Conservation (phyloP, 2,329 filamentous ascomycete species). For the Monosporascus sp. region DNA sequence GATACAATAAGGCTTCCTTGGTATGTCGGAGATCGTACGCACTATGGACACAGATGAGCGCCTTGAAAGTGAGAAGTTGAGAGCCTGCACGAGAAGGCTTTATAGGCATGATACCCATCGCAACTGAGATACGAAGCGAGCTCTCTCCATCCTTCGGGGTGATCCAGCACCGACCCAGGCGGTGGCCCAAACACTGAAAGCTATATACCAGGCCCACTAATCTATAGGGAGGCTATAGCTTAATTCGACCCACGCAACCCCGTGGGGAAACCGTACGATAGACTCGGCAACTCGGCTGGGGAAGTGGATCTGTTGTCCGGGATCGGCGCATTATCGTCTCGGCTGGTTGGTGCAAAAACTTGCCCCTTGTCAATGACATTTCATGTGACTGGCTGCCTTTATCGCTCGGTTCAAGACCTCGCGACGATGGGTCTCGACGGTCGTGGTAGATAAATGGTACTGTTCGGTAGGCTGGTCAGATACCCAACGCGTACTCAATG, state of each 20-base stretch:
- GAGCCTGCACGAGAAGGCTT: background rate
- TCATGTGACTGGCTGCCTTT: too few relatives aligned
- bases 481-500: background rate
- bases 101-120: too few relatives aligned
- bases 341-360: background rate
- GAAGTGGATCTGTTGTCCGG: background rate
- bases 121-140: background rate
- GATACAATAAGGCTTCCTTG: background rate
- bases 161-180: background rate
- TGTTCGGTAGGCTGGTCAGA: background rate
- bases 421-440: background rate
- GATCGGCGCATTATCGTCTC: background rate
- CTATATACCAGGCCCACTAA: too few relatives aligned
- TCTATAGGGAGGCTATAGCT: too few relatives aligned
- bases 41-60: background rate
- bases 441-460: background rate
- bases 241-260: background rate
- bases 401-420: background rate
- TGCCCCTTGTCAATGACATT: background rate
- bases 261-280: background rate
- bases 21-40: background rate
- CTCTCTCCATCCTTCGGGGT: background rate
- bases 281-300: background rate
- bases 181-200: too few relatives aligned
- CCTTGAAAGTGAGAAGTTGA: background rate